Base-by-base conservation (phyloP, 2,329 filamentous ascomycete genomes). In the Fusarium graminum region DNA sequence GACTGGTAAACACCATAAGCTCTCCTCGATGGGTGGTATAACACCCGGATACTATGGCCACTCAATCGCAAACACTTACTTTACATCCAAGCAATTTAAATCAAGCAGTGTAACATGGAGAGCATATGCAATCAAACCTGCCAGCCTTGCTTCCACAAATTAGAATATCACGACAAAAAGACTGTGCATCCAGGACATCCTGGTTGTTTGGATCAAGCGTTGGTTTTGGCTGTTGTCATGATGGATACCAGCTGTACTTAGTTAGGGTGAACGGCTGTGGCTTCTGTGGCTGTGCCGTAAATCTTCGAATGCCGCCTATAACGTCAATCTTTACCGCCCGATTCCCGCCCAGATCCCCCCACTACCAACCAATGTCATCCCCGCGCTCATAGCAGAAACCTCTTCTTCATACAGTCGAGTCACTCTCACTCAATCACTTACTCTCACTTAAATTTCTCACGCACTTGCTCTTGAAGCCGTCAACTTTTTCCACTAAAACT, bases 331-430 rank as follows among this genome's bases (percentile, higher is more conserved):
- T 54, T 65, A 50, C 53, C 49, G 47, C 60, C 40, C 45, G 26
- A 36, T 66, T 41, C 42, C 22, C 30, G 19, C 32, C 17, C 26
- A 22, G 26, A 32, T 26, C 36, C 44, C 65, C 65, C 52, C 65
- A 59, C 65, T 50, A 11, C 56, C 65, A 62, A 68, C 50, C 56
- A 65, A 62, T 63, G 49, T 66, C 17, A 55, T 65, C 60, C 65
- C 65, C 65, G 57, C 65, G 52, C 25, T 36, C 25, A 65, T 50
- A 53, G 65, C 46, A 61, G 50, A 65, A 64, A 65, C 59, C 44
- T 63, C 40, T 41, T 53, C 56, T 49, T 46, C 40, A 54, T 43
- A 49, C 42, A 53, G 38, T 34, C 50, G 53, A 50, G 55, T 50
- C 46, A 28, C 36, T 34, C 41, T 41, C 39, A 44, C 38, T 19